Percentiles rank a stretch among this genome's conserved stretches.
Evolutionary conservation across 225 moss, liverwort and hornwort genomes (phyloP).

Genomic region (Rhytidiadelphus loreus): DNA sequence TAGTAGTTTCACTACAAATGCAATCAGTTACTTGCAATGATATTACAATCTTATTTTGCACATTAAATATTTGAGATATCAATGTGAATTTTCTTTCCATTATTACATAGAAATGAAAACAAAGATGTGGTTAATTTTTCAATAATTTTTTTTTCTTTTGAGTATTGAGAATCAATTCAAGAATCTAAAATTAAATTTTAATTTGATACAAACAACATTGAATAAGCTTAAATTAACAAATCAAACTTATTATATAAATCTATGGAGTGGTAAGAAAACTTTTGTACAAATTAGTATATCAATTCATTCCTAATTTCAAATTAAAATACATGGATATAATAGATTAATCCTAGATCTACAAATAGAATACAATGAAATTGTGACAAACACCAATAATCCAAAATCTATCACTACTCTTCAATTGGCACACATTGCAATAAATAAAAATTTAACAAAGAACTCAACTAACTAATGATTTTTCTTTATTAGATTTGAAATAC

Average conservation of each 20-base stretch:
- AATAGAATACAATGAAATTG: neutral
- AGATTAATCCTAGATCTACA: neutral
- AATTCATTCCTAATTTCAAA: too few species aligned
- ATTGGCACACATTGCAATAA: neutral
- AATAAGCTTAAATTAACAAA: neutral
- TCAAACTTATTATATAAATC: neutral
- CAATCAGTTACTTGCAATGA: neutral
- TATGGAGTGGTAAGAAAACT: neutral
- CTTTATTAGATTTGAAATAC: slow-evolving; percentile 19
- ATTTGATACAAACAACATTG: neutral
- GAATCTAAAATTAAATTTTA: neutral
- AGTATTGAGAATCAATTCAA: neutral
- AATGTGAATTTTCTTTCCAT: neutral
- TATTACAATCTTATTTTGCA: neutral
- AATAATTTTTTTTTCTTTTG: too few species aligned
- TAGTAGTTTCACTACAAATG: neutral
- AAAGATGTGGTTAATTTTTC: neutral
- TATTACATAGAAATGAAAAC: neutral
- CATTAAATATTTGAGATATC: too few species aligned
- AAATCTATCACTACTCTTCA: neutral
- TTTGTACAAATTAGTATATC: neutral
- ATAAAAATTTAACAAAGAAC: neutral
- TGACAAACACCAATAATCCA: neutral
- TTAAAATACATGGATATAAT: neutral
- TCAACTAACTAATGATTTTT: slow-evolving; percentile 1